Base-by-base conservation (phyloP, 805 yeast species). In the Metschnikowia baotianmanensis region DNA sequence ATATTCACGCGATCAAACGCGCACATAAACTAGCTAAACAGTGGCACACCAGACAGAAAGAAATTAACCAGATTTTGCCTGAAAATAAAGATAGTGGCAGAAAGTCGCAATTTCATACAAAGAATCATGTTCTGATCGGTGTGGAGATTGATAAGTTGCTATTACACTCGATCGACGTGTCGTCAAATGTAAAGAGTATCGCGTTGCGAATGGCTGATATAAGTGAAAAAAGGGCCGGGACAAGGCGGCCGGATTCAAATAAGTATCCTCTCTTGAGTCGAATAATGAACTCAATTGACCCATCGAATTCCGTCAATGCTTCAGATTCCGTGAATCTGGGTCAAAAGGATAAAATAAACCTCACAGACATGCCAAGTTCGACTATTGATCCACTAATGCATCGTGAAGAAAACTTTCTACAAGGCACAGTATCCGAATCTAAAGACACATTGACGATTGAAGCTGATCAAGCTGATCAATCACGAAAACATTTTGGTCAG, bases 1-100 rank as follows among this genome's bases (percentile, higher is more conserved):
- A 69, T 48, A 62, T 68, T 19, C 57, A 55, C 27, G 57, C 68
- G 11, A 62, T 65, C 15, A 66, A 66, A 44, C 46, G 55, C 30
- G 55, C 61, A 13, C 53, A 43, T 37, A 31, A 40, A 24, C 46
- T 58, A 29, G 55, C 51, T 26, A 52, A 48, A 35, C 40, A 31
- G 30, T 37, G 31, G 36, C 36, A 32, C 11, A 31, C 23, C 18
- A 27, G 10, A 10, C 41, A 25, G 13, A 35, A 33, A 25, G 23
- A 16, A 21, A n/a, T 31, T n/a, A 19, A 10, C 6, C 25, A 26
- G 15, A n/a, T 16, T n/a, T 3, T 3, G 2, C 20, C 31, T 12
- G 19, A 15, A 13, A 8, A 3, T 15, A 16, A 34, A 23, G 29
- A 26, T 13, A 11, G 4, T 9, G 16, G 31, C 15, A 37, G 24